phyloP scores from a whole-genome alignment of 2,329 filamentous ascomycete genomes.

The Lecanicillium sp. region DNA sequence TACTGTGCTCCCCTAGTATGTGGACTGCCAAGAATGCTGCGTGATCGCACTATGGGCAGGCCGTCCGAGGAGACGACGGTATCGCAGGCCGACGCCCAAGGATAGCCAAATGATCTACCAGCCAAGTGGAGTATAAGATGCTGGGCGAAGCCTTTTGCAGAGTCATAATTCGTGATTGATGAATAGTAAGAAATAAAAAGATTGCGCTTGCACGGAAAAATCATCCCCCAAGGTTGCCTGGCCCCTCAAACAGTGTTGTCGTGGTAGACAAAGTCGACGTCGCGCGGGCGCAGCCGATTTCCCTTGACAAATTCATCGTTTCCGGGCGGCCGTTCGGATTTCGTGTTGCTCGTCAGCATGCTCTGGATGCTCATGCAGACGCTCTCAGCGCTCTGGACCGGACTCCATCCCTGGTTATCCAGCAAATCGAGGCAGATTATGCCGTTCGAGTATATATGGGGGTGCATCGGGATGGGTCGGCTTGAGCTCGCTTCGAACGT shows the following conservation, averaged over 20 bases:
- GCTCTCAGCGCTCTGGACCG: constrained; percentile 94
- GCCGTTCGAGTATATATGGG: constrained; percentile 96
- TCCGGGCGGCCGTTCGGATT: constrained; percentile 83
- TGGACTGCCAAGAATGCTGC: neutral
- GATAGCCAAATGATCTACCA: too few relatives aligned
- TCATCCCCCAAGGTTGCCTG: too few relatives aligned
- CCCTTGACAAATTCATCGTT: constrained; percentile 82
- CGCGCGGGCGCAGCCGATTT: constrained; percentile 72
- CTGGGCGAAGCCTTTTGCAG: too few relatives aligned
- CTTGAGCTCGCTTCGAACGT: constrained; percentile 66
- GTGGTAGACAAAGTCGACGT: constrained; percentile 92
- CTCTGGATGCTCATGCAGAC: constrained; percentile 96
- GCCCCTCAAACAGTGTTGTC: constrained; percentile 72
- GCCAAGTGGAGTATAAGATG: too few relatives aligned
- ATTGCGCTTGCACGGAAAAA: too few relatives aligned
- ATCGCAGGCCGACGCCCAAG: too few relatives aligned
- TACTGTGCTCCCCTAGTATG: neutral
- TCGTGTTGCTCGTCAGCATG: constrained; percentile 93
- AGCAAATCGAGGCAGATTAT: constrained; percentile 97
- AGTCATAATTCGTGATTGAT: too few relatives aligned
- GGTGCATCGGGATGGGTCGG: constrained; percentile 81
- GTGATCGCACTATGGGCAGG: too few relatives aligned
- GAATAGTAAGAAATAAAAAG: neutral
- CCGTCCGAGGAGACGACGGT: too few relatives aligned
- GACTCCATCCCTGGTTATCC: constrained; percentile 83